Conservation (phyloP, 2,329 filamentous ascomycete species). For the Endocalyx cinctus region DNA sequence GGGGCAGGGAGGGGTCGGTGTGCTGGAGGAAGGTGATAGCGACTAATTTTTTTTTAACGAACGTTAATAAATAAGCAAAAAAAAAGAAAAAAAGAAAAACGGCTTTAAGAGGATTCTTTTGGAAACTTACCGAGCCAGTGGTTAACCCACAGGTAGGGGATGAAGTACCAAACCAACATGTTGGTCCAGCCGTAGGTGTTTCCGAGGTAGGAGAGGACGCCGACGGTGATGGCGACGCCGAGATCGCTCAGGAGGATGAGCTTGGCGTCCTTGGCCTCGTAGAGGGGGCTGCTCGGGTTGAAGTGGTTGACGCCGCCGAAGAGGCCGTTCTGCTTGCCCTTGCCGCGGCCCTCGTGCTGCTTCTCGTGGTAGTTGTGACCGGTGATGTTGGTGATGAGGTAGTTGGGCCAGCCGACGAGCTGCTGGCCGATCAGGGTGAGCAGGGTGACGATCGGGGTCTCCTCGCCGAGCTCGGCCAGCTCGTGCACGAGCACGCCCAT, state of each 20-base stretch:
- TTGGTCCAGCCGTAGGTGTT: slow-evolving; percentile 80
- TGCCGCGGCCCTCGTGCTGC: slow-evolving; percentile 88
- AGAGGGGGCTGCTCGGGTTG: slow-evolving; percentile 80
- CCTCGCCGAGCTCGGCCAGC: slow-evolving; percentile 83
- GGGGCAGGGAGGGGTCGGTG: slow-evolving; percentile 88
- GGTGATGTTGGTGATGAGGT: slow-evolving; percentile 86
- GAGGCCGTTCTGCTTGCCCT: slow-evolving; percentile 83
- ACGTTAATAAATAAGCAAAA: too few relatives aligned
- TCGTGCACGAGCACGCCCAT: slow-evolving; percentile 74
- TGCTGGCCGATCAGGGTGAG: slow-evolving; percentile 76
- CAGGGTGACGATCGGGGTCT: slow-evolving; percentile 83
- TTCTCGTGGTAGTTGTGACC: slow-evolving; percentile 92
- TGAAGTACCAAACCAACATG: slow-evolving; percentile 88
- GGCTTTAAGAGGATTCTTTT: too few relatives aligned
- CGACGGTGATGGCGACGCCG: slow-evolving; percentile 62
- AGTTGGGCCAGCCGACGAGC: slow-evolving; percentile 87
- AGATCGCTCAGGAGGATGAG: slow-evolving; percentile 83
- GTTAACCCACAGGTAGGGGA: slow-evolving; percentile 97
- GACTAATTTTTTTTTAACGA: too few relatives aligned
- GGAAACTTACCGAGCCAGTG: slow-evolving; percentile 97
- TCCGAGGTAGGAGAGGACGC: slow-evolving; percentile 63
- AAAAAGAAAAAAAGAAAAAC: slow-evolving; percentile 1
- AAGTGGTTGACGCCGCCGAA: slow-evolving; percentile 91
- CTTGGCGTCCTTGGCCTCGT: slow-evolving; percentile 85
- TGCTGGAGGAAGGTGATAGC: slow-evolving; percentile 97